These are phyloP conservation scores for Zoysia japonica DNA, from an alignment of 176 grass and related monocot species.

Conservation along the genomic window DNA sequence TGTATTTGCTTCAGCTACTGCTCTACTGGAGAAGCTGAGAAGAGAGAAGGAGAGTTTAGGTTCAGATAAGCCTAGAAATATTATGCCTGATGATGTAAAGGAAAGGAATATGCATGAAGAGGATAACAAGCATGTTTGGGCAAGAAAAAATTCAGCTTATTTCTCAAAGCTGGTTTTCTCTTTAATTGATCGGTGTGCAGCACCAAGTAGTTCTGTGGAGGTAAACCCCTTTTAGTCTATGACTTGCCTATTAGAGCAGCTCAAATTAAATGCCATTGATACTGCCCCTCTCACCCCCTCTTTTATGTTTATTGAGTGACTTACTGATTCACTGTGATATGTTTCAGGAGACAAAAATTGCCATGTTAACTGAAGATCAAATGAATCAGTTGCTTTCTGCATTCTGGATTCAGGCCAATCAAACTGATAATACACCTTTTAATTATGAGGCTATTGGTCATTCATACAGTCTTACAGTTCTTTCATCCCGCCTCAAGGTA, in stretches of 20 bases:
- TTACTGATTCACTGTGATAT: conserved; percentile 2
- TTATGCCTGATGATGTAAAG: conserved; percentile 51
- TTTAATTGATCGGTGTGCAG: conserved; percentile 60
- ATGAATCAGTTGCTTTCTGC: conserved; percentile 73
- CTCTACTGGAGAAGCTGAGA: conserved; percentile 91
- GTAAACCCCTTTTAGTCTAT: conserved; percentile 30
- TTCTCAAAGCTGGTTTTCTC: conserved; percentile 86
- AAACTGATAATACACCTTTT: conserved; percentile 81
- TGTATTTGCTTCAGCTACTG: conserved; percentile 98
- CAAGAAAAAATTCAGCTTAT: conserved; percentile 64
- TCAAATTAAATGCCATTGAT: neutral
- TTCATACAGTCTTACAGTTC: conserved; percentile 76
- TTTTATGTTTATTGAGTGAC: neutral
- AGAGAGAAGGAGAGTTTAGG: conserved; percentile 81
- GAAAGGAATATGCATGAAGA: conserved; percentile 53
- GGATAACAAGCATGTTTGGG: conserved; percentile 63
- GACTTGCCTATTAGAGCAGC: neutral
- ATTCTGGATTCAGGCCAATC: conserved; percentile 87
- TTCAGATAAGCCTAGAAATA: conserved; percentile 68
- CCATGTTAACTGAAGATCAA: conserved; percentile 90
- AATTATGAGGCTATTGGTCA: conserved; percentile 94
- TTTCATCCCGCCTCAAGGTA: conserved; percentile 82
- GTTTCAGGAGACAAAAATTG: conserved; percentile 67
- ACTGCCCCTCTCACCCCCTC: neutral
- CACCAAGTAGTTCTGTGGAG: conserved; percentile 51